Conservation (phyloP, 208 protist genomes). For the Crithidia bombi region DNA sequence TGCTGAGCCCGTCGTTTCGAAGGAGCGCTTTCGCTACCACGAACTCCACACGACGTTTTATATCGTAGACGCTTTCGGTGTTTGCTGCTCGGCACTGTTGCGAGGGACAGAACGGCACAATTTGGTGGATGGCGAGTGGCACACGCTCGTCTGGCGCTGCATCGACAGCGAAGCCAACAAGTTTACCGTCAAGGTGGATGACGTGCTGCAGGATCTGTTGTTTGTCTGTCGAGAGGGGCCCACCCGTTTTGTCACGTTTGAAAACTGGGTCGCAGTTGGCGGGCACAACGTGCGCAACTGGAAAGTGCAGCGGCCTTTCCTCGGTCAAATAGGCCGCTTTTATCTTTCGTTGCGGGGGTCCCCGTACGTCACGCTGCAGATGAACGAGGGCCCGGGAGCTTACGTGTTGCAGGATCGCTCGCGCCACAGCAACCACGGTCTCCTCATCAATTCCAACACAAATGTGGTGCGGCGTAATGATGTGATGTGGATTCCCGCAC, state of each 20-base stretch:
- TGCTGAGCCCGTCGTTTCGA: conserved; percentile 77
- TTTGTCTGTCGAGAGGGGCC: conserved; percentile 84
- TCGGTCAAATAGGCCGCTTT: conserved; percentile 75
- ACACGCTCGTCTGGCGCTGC: conserved; percentile 88
- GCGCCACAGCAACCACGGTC: conserved; percentile 73
- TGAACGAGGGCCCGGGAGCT: conserved; percentile 85
- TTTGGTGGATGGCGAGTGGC: conserved; percentile 88
- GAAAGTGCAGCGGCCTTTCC: conserved; percentile 69
- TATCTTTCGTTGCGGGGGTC: conserved; percentile 74
- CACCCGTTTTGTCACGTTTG: conserved; percentile 66
- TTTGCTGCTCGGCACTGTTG: conserved; percentile 81
- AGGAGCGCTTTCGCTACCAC: conserved; percentile 85
- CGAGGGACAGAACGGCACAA: conserved; percentile 82
- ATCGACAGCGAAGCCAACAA: conserved; percentile 89
- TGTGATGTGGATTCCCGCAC: conserved; percentile 74
- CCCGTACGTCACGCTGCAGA: conserved; percentile 70
- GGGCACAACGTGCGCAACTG: conserved; percentile 89
- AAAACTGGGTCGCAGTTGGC: conserved; percentile 83
- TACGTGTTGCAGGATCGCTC: conserved; percentile 83
- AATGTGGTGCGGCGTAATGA: conserved; percentile 75
- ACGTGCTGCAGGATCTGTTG: conserved; percentile 79
- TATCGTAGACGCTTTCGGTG: conserved; percentile 82
- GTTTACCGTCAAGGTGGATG: conserved; percentile 88
- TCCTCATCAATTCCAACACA: conserved; percentile 69
- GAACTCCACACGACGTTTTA: conserved; percentile 86